phyloP scores from a whole-genome alignment of 306 rosid genomes.

The Adenanthera pavonina region DNA sequence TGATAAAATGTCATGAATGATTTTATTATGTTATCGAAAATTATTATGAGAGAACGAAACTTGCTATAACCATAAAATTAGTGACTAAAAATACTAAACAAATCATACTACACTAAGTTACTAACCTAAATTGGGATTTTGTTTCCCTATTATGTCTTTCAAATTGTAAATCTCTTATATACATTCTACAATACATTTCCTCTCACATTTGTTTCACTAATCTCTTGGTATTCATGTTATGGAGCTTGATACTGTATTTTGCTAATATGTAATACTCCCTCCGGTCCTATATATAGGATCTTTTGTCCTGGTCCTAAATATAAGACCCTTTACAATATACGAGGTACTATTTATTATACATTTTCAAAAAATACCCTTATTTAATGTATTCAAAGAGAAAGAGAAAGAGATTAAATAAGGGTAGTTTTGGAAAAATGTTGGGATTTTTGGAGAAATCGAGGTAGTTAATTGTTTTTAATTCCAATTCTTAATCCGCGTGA shows the following conservation, averaged over 20 bases:
- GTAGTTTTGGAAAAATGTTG: too few relatives aligned
- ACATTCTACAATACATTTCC: background rate
- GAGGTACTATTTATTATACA: too few relatives aligned
- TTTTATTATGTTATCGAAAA: background rate
- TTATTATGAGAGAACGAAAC: background rate
- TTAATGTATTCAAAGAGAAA: too few relatives aligned
- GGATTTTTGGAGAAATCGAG: too few relatives aligned
- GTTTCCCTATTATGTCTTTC: background rate
- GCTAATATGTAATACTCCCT: background rate
- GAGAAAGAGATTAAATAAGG: too few relatives aligned
- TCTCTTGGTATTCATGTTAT: background rate
- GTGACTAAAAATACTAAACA: background rate
- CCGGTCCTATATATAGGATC: too few relatives aligned
- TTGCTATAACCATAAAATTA: background rate
- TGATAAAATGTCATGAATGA: background rate
- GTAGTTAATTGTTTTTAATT: too few relatives aligned
- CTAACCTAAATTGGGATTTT: background rate
- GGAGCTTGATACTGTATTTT: constrained; percentile 1
- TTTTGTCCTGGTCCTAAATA: too few relatives aligned
- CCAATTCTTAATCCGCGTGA: too few relatives aligned
- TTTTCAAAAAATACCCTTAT: too few relatives aligned
- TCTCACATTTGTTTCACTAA: background rate
- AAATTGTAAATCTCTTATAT: background rate
- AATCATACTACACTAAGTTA: background rate
- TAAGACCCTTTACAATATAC: too few relatives aligned